phyloP scores from a whole-genome alignment of 2,329 filamentous ascomycete species.

The Penicillium brasilianum region DNA sequence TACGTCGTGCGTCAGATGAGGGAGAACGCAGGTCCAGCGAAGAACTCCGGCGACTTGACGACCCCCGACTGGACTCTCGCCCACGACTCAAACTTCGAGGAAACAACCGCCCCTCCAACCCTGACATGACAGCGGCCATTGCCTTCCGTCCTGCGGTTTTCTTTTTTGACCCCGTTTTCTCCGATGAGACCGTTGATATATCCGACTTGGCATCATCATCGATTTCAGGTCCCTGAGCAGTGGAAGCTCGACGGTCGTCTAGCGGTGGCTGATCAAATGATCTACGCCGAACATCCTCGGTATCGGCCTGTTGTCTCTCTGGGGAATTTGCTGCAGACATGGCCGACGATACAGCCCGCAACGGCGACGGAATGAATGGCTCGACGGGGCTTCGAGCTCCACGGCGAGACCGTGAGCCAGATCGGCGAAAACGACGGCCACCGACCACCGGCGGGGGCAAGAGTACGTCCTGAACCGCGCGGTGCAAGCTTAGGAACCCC shows the following conservation, averaged over 20 bases:
- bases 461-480: conserved; percentile 72
- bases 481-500: conserved; percentile 47
- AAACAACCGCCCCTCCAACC: conserved; percentile 43
- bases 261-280: conserved; percentile 41
- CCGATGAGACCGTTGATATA: conserved; percentile 11
- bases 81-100: conserved; percentile 44
- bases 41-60: conserved; percentile 43
- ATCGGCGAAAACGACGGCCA: conserved; percentile 45
- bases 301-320: conserved; percentile 35
- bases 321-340: conserved; percentile 40
- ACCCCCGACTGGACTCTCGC: conserved; percentile 45
- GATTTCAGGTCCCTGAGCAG: conserved; percentile 7
- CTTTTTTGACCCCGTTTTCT: conserved; percentile 20
- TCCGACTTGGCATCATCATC: conserved; percentile 23
- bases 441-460: conserved; percentile 37
- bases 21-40: conserved; percentile 45
- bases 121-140: conserved; percentile 55
- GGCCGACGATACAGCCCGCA: conserved; percentile 39
- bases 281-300: conserved; percentile 43
- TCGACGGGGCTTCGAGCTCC: conserved; percentile 32
- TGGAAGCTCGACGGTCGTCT: conserved; percentile 30
- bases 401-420: conserved; percentile 33
- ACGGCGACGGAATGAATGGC: conserved; percentile 38
- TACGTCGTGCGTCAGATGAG: conserved; percentile 28
- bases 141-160: conserved; percentile 40